Conservation (phyloP, 1,284 basidiomycete species). For the Butyriboletus appendiculatus region DNA sequence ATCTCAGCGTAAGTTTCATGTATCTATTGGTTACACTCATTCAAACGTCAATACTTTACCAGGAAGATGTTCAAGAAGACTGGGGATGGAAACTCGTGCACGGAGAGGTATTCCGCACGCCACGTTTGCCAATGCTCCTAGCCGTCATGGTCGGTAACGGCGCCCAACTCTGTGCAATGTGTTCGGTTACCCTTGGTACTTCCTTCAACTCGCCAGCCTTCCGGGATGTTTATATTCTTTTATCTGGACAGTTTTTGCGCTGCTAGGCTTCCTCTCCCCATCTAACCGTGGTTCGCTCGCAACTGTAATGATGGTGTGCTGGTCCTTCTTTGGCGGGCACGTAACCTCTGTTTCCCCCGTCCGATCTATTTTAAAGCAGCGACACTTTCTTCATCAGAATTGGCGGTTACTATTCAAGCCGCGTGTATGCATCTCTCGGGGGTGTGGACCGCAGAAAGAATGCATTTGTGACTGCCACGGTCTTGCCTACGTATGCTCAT, state of each 20-base stretch:
- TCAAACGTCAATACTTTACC: slow-evolving; percentile 12
- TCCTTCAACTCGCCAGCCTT: background rate
- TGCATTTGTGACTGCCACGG: slow-evolving; percentile 84
- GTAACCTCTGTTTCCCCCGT: slow-evolving; percentile 17
- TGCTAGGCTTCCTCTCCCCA: slow-evolving; percentile 97
- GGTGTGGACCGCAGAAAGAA: slow-evolving; percentile 83
- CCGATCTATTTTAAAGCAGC: background rate
- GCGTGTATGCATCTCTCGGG: slow-evolving; percentile 83
- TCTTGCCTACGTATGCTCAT: slow-evolving; percentile 77
- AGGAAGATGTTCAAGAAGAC: slow-evolving; percentile 98
- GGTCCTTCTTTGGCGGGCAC: slow-evolving; percentile 89
- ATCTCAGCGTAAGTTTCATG: slow-evolving; percentile 67
- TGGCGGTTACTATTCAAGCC: slow-evolving; percentile 87
- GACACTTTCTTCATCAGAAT: slow-evolving; percentile 48
- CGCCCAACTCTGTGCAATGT: slow-evolving; percentile 88
- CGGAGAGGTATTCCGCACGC: slow-evolving; percentile 93
- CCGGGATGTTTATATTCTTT: slow-evolving; percentile 9
- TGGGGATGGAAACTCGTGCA: slow-evolving; percentile 99
- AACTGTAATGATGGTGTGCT: slow-evolving; percentile 95
- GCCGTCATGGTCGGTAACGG: slow-evolving; percentile 92
- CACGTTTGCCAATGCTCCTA: slow-evolving; percentile 76
- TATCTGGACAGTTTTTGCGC: slow-evolving; percentile 75
- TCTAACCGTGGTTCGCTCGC: slow-evolving; percentile 94
- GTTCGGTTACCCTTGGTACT: slow-evolving; percentile 80
- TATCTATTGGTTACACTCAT: background rate